Base-by-base conservation (phyloP, 2,329 filamentous ascomycete species). In the Colletotrichum trifolii region DNA sequence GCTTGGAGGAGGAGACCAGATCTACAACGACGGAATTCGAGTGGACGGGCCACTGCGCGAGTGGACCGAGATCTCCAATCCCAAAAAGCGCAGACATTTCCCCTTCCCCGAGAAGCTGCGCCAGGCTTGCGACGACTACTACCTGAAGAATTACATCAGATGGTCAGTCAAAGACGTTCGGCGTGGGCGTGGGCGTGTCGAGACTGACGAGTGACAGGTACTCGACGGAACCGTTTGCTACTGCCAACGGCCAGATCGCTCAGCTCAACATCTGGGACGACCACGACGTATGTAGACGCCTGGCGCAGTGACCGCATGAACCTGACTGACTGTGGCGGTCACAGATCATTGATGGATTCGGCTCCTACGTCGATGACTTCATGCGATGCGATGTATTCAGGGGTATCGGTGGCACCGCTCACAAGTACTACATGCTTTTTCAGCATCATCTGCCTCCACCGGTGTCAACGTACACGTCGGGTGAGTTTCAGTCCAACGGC, bases 231-330 rank as follows among this genome's bases (percentile, higher is more conserved):
- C 86, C 96, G 1, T 99, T 97, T 77, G 90, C 92, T 2, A 83
- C 91, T 72, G 93, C 93, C 39, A 96, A 94, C 70, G 91, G 91
- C 2, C 94, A 97, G 75, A 98, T 99, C 67, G 90, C 96, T 1
- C 96, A 97, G 87, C 81, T 99, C 69, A 99, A 98, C 73, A 92
- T 99, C 48, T 99, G 95, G 94, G 96, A 99, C 76, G 96, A 99
- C 71, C 96, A 98, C 75, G 92, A 96, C 74, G 75, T 87, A 81
- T 85, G 59, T 49, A 40, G 15, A 53, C 17, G 43, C 79, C 86
- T 82, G 15, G 25, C 13, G 7, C 8, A 6, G 34, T 39, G 9
- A 10, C 13, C 25, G 10, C 8, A 12, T 7, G 38, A n/a, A 17
- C 3, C 1, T 17, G 15, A 17, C 50, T 60, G n/a, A 49, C 25